Percentiles rank a stretch among this genome's conserved stretches.
These are phyloP conservation scores for Aspergillus ochraceoroseus DNA, from an alignment of 2,329 filamentous ascomycete species.

Conservation along the genomic window DNA sequence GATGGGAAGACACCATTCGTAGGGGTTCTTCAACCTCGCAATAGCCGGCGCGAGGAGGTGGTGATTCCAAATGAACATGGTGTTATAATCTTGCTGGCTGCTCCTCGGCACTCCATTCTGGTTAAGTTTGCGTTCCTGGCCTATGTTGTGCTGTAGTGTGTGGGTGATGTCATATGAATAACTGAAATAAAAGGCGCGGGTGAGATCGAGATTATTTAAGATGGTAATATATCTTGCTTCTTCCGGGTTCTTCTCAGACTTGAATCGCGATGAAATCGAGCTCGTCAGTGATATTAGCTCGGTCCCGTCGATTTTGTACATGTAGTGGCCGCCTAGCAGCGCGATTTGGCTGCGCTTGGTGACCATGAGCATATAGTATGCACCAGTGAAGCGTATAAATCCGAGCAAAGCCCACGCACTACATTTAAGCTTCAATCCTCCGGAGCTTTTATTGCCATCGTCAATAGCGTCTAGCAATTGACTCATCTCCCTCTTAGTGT, in stretches of 20 bases:
- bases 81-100: slow-evolving; percentile 75
- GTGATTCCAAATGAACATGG: slow-evolving; percentile 98
- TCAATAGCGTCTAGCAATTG: slow-evolving; percentile 91
- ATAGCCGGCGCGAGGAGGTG: slow-evolving; percentile 76
- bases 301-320: slow-evolving; percentile 92
- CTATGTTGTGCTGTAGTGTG: slow-evolving; percentile 88
- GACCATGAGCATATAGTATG: slow-evolving; percentile 95
- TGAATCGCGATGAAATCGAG: slow-evolving; percentile 60
- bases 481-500: slow-evolving; percentile 86
- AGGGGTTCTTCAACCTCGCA: slow-evolving; percentile 67
- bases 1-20: slow-evolving; percentile 93
- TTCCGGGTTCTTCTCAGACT: slow-evolving; percentile 78
- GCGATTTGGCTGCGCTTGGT: slow-evolving; percentile 95
- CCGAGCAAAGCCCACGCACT: slow-evolving; percentile 91
- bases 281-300: slow-evolving; percentile 84
- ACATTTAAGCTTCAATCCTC: slow-evolving; percentile 82
- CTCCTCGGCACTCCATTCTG: slow-evolving; percentile 58
- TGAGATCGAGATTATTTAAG: slow-evolving; percentile 83
- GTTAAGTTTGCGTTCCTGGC: slow-evolving; percentile 67
- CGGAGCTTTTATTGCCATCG: slow-evolving; percentile 85
- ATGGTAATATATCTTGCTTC: slow-evolving; percentile 86
- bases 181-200: slow-evolving; percentile 93
- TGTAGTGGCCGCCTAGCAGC: slow-evolving; percentile 90
- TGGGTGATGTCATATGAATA: slow-evolving; percentile 95
- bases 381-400: slow-evolving; percentile 91